Base-by-base conservation (phyloP, 2,329 filamentous ascomycete species). In the Hypoxylon sp. region DNA sequence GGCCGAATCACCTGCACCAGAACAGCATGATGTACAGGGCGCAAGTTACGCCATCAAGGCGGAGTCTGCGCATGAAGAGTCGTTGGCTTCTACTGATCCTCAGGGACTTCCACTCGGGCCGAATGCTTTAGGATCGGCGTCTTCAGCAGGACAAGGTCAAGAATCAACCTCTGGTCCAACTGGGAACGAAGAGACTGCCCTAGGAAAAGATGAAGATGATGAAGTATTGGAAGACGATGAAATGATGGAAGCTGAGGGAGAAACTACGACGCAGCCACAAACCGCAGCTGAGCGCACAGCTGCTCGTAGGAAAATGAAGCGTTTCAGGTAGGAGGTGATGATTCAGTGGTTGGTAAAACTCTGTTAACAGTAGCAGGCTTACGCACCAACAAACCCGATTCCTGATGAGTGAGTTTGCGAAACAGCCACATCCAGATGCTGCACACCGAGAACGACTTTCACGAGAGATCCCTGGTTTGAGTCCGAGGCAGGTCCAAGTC, bases 301-400 rank as follows among this genome's bases (percentile, higher is more conserved):
- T 38, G 73, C 74, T 45, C 69, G 86, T 57, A 84, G 86, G 69
- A 91, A 90, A 78, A 90, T 90, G 92, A 95, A 95, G 84, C 86
- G 93, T 63, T 95, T 95, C 77, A 88, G 91, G 91, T 93, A 84
- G 71, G 80, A 62, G 28, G 59, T 25, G 21, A 64, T 19, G 23
- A 30, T 36, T 58, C 17, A 21, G 34, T 51, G 28, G 25, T 38
- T 23, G 19, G 17, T 50, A 53, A 43, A 45, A 65, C 65, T n/a
- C 19, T 59, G 71, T 82, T 85, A 73, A 85, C 74, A 32, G 19
- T 52, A 52, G 36, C 75, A 97, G 94, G 72, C 89, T 98, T 71
- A 97, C 94, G 0, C 94, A 98, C 79, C 95, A 96, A 75, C 95
- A 98, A 84, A 98, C 95, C n/a, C 90, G 95, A 13, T 98, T 97